Conservation (phyloP, 176 grass and related monocot species). For the Cocos nucifera region DNA sequence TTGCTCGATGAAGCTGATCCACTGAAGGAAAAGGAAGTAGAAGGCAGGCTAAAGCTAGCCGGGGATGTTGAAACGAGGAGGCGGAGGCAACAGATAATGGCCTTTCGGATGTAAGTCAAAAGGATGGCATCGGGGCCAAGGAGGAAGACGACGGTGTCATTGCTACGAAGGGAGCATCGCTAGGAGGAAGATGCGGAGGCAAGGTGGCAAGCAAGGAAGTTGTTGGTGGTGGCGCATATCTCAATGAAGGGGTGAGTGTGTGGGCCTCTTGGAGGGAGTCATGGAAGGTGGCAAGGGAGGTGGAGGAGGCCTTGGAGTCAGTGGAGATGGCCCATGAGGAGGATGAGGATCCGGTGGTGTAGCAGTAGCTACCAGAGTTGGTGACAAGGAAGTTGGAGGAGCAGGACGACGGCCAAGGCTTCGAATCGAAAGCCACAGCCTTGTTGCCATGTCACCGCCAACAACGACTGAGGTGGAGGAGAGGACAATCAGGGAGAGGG, state of each 20-base stretch:
- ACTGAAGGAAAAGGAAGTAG: too few species aligned
- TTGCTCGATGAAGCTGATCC: too few species aligned
- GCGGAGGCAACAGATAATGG: too few species aligned
- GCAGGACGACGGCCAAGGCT: not conserved
- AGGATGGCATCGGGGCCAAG: too few species aligned
- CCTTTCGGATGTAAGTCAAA: too few species aligned
- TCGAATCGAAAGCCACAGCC: constrained; percentile 27
- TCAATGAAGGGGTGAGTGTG: constrained; percentile 48
- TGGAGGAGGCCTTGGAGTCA: constrained; percentile 16
- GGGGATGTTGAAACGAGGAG: too few species aligned
- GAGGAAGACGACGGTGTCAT: constrained; percentile 44
- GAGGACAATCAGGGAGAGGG: not conserved
- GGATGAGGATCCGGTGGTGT: not conserved
- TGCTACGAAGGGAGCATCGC: constrained; percentile 52
- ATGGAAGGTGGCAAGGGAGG: constrained; percentile 41
- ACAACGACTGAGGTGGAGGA: not conserved
- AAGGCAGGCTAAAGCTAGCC: too few species aligned
- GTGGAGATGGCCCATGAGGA: constrained; percentile 22
- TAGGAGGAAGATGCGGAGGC: constrained; percentile 9
- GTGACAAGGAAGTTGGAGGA: not conserved
- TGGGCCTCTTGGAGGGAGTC: constrained; percentile 45
- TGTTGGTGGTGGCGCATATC: constrained; percentile 47
- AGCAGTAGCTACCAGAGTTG: not conserved
- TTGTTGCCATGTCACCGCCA: too few species aligned
- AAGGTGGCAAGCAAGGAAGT: constrained; percentile 52